Percentiles rank a stretch among this genome's conserved stretches.
These are phyloP conservation scores for Pyrenula massariospora DNA, from an alignment of 495 filamentous ascomycete species.

Conservation along the genomic window DNA sequence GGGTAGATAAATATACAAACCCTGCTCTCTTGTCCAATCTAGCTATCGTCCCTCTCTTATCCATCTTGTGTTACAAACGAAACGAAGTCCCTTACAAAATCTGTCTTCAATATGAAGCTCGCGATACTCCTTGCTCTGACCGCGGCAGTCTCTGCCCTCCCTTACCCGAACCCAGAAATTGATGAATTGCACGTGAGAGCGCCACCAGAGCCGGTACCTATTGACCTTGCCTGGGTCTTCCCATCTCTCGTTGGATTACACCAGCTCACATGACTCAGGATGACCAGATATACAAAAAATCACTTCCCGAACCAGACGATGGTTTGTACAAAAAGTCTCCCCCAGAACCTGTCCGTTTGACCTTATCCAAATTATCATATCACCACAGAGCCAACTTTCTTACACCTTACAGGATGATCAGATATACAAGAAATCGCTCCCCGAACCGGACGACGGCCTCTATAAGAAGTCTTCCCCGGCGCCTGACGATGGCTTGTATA, in stretches of 20 bases:
- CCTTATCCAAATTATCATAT: too few relatives aligned
- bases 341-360: not conserved
- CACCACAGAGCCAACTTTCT: not conserved
- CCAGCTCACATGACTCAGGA: not conserved
- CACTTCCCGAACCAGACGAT: not conserved
- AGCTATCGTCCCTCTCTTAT: not conserved
- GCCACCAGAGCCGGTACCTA: not conserved
- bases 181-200: not conserved
- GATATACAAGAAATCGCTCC: not conserved
- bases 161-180: not conserved
- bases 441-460: not conserved
- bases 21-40: not conserved
- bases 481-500: not conserved
- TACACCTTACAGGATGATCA: not conserved
- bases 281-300: not conserved
- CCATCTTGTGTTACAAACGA: not conserved
- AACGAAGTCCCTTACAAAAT: not conserved
- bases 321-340: not conserved
- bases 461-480: not conserved
- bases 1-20: not conserved
- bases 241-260: not conserved
- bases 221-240: too few relatives aligned
- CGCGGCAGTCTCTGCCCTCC: not conserved
- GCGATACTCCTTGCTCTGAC: not conserved
- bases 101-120: not conserved